Conservation (phyloP, 1,139 yeast species). For the Geotrichum restrictum region DNA sequence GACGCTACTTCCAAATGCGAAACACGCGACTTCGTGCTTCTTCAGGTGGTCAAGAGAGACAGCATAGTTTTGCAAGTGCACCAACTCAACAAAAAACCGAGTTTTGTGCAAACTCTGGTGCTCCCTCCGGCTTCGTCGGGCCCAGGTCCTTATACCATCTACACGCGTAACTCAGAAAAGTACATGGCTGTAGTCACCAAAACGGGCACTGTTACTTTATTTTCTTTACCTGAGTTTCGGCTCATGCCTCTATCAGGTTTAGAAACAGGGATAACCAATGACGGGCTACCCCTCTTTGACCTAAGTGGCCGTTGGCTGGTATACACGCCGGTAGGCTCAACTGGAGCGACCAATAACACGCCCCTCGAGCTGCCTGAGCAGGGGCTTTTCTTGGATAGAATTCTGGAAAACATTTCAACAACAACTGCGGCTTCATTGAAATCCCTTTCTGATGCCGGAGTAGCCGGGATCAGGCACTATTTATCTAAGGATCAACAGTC, state of each 20-base stretch:
- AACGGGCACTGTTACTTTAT: conserved; percentile 27
- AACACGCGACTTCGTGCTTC: conserved; percentile 20
- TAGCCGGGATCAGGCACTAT: conserved; percentile 31
- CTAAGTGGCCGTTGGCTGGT: conserved; percentile 33
- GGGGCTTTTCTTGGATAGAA: conserved; percentile 33
- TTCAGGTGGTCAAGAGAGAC: conserved; percentile 25
- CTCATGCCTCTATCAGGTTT: conserved; percentile 28
- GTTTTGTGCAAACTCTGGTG: conserved; percentile 24
- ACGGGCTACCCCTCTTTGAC: conserved; percentile 31
- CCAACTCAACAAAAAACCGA: conserved; percentile 19
- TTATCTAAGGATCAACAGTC: conserved; percentile 22
- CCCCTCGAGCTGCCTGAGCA: conserved; percentile 33
- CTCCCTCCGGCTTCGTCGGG: conserved; percentile 31
- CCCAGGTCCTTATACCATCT: conserved; percentile 27
- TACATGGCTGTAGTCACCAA: conserved; percentile 26
- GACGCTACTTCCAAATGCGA: conserved; percentile 12
- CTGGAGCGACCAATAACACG: conserved; percentile 20
- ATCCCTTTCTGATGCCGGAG: conserved; percentile 33
- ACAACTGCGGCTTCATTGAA: conserved; percentile 34
- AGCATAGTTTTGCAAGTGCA: conserved; percentile 26
- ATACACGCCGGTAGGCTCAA: conserved; percentile 22
- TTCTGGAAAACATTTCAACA: conserved; percentile 31
- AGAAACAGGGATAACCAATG: conserved; percentile 24
- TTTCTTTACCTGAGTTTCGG: conserved; percentile 21
- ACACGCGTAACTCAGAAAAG: conserved; percentile 9